Conservation (phyloP, 495 filamentous ascomycete genomes). For the Penicillium robsamsonii region DNA sequence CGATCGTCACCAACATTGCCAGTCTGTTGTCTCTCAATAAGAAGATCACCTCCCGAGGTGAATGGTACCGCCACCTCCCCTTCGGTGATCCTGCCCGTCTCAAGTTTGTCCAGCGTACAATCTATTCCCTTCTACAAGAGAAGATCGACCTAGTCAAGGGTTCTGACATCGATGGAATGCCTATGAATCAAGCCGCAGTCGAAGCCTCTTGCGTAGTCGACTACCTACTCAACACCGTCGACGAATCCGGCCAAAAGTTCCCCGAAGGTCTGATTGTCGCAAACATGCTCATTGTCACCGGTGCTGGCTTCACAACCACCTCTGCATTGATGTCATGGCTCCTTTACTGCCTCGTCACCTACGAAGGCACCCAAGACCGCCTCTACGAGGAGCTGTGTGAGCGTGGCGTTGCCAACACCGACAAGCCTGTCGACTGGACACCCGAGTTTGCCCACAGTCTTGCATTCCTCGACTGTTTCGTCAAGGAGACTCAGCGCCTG, state of each 20-base stretch:
- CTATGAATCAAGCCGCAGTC: conserved; percentile 47
- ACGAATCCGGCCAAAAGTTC: conserved; percentile 52
- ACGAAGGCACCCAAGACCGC: conserved; percentile 50
- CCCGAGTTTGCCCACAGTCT: conserved; percentile 44
- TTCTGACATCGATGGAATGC: conserved; percentile 31
- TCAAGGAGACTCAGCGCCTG: conserved; percentile 57
- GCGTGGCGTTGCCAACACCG: conserved; percentile 31
- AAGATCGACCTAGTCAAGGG: conserved; percentile 23
- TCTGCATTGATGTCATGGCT: conserved; percentile 52
- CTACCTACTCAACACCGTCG: conserved; percentile 44
- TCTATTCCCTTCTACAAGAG: conserved; percentile 27
- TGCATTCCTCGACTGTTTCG: conserved; percentile 49
- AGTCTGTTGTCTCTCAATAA: conserved; percentile 48
- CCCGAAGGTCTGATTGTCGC: conserved; percentile 36
- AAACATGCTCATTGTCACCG: conserved; percentile 35
- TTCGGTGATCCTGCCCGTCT: conserved; percentile 50
- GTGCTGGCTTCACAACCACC: conserved; percentile 59
- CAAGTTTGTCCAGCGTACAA: conserved; percentile 21
- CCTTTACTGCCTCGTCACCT: conserved; percentile 49
- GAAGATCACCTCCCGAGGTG: conserved; percentile 42
- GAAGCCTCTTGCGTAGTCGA: conserved; percentile 47
- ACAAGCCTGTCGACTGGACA: conserved; percentile 30
- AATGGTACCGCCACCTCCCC: conserved; percentile 51
- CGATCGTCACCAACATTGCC: conserved; percentile 38
- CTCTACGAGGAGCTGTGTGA: conserved; percentile 53